phyloP scores from a whole-genome alignment of 768 basidiomycete species.

The Termitomyces sp. region DNA sequence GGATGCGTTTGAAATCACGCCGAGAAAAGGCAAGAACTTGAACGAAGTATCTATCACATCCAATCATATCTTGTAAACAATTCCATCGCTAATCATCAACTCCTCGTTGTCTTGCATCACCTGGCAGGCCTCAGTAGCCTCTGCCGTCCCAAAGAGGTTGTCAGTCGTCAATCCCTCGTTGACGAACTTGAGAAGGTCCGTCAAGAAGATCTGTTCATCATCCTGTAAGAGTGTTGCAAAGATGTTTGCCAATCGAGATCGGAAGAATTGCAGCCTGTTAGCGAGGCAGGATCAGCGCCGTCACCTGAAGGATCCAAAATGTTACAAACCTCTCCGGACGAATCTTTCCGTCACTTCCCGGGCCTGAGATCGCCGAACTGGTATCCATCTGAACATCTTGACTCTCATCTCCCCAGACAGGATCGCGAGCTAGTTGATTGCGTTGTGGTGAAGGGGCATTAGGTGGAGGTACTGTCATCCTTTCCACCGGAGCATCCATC shows the following conservation, averaged over 20 bases:
- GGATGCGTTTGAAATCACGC: constrained; percentile 11
- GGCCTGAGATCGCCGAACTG: constrained; percentile 34
- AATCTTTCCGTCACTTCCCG: constrained; percentile 42
- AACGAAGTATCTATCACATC: not conserved
- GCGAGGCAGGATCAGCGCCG: constrained; percentile 5
- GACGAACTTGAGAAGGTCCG: constrained; percentile 66
- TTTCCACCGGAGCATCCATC: constrained; percentile 35
- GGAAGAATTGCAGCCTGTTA: constrained; percentile 76
- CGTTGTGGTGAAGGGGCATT: constrained; percentile 20
- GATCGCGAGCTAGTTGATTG: constrained; percentile 43
- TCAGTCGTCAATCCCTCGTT: constrained; percentile 74
- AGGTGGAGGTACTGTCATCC: constrained; percentile 51
- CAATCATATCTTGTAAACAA: constrained; percentile 77
- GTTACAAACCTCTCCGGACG: constrained; percentile 59
- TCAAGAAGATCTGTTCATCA: constrained; percentile 73
- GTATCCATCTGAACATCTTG: constrained; percentile 65
- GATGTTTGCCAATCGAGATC: constrained; percentile 68
- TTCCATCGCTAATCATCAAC: constrained; percentile 85
- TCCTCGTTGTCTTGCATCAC: constrained; percentile 79
- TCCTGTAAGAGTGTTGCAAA: constrained; percentile 70
- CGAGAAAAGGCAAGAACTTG: not conserved
- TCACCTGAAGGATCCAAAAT: constrained; percentile 8
- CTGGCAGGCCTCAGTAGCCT: constrained; percentile 72
- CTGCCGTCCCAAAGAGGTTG: constrained; percentile 74
- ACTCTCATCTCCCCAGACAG: constrained; percentile 66